Base-by-base conservation (phyloP, 2,329 filamentous ascomycete species). In the Chalaropsis thielavioides region DNA sequence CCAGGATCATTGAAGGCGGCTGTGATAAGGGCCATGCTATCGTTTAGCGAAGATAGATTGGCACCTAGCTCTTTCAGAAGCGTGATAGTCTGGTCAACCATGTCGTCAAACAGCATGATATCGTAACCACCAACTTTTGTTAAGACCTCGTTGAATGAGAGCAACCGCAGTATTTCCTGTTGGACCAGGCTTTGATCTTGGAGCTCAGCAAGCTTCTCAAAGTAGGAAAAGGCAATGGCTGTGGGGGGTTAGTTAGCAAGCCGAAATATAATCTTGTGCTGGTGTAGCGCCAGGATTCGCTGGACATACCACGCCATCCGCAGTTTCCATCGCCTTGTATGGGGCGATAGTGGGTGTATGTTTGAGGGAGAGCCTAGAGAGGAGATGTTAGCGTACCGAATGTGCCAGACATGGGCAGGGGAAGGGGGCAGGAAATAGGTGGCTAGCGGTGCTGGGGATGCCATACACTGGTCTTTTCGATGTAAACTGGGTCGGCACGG, bases 211-310 rank as follows among this genome's bases (percentile, higher is more conserved):
- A 97, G 80, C 58, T 85, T 87, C 75, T 99, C 94, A 72, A 95
- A 96, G 75, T 96, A 97, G 69, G 86, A 86, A 75, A 95, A 99
- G 27, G 87, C 91, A 72, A 96, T 88, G 62, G 92, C 94, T 97
- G 74, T 43, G 67, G 46, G 58, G 44, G 67, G 66, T 56, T 19
- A 67, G 66, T 56, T 19, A 66, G 64, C 38, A n/a, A 62, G 15
- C 1, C 15, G 19, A 27, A 2, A 2, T 35, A 58, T 4, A 38
- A 11, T 44, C 8, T 64, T 40, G 44, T 51, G 17, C 35, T 31
- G 17, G 7, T 24, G 54, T n/a, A 11, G 22, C 2, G 59, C 46
- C 66, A 64, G 62, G 66, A 59, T 64, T 38, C 46, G 63, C 69
- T 69, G 17, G 70, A 77, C 86, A 79, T 81, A 96, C 92, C 94